Evolutionary conservation across 2,329 filamentous ascomycete genomes (phyloP).

Genomic region (Colletotrichum tanaceti): DNA sequence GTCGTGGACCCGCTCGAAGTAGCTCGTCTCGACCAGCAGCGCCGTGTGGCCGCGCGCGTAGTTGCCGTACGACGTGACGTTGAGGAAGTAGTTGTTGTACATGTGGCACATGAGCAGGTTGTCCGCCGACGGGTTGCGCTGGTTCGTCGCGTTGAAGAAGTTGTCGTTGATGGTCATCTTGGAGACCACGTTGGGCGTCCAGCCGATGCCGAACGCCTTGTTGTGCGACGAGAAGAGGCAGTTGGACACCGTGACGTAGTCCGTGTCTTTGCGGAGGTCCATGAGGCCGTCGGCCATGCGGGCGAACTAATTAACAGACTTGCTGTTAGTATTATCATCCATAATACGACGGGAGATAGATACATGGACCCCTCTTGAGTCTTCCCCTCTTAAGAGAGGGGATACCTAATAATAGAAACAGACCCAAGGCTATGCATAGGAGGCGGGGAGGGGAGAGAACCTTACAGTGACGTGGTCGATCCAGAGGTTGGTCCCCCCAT

Average conservation of each 20-base stretch:
- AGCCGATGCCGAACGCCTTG: conserved; percentile 66
- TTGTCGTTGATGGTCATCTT: conserved; percentile 69
- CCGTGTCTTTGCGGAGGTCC: conserved; percentile 67
- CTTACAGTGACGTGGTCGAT: conserved; percentile 62
- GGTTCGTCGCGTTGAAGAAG: conserved; percentile 68
- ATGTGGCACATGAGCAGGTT: conserved; percentile 68
- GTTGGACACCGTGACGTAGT: conserved; percentile 59
- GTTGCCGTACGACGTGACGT: conserved; percentile 59
- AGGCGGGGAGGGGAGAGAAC: background rate
- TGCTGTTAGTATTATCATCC: too few relatives aligned
- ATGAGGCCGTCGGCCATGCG: conserved; percentile 66
- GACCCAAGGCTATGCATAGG: too few relatives aligned
- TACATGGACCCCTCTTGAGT: too few relatives aligned
- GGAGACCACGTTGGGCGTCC: conserved; percentile 66
- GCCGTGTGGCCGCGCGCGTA: conserved; percentile 65
- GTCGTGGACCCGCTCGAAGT: conserved; percentile 58
- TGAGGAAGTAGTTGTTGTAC: conserved; percentile 64
- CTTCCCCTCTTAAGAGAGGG: background rate
- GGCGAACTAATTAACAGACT: conserved; percentile 59
- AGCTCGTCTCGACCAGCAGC: conserved; percentile 64
- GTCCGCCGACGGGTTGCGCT: conserved; percentile 58
- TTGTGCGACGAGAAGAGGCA: conserved; percentile 46
- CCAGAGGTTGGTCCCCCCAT: conserved; percentile 56
- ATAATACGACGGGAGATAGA: too few relatives aligned
- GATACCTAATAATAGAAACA: conserved; percentile 4